Evolutionary conservation across 2,329 filamentous ascomycete genomes (phyloP), one percentile per base, ranked within the genome.

Genomic region (Fusarium sp.): DNA sequence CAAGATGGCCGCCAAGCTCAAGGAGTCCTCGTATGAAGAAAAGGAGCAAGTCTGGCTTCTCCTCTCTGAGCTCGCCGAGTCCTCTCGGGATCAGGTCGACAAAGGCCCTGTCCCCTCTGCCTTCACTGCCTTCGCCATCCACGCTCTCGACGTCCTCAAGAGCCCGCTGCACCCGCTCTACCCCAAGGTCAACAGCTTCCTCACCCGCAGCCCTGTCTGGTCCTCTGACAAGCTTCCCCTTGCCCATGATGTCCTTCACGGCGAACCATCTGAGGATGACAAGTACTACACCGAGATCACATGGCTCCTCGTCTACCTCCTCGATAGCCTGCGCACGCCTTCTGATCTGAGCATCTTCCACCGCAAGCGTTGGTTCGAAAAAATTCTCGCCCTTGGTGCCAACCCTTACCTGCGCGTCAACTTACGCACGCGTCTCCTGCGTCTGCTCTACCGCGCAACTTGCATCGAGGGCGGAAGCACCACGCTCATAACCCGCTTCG

Each of bases 101-200:
- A 79, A 82, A 9, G 81, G 81, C 5, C 86, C 91, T 2, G 82
- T 97, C 5, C 91, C 94, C 0, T 93, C 91, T 63, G 85, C 93
- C 14, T 89, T 93, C 7, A 87, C 90, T n/a, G 88, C 91, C 13
- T 96, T 97, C 73, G 91, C 93, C 9, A 85, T 87, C 46, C 88
- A 89, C 68, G 89, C 90, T 2, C 84, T 97, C 9, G 82, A 86
- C 2, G 88, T 97, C 17, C 81, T 97, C 45, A 87, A 85, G 22
- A 90, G 93, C 65, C 95, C 95, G 1, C 85, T 94, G 17, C 93
- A 97, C 76, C 88, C 88, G 63, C 87, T 98, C 38, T 98, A 97
- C 77, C 88, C 89, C 60, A 97, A 97, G 77, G 83, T 96, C 79
- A 97, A 97, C 81, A 84, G 86, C 7, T 98, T 94, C 77, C 87